phyloP scores from a whole-genome alignment of 2,329 filamentous ascomycete species.

The Diaporthe aspalathi region DNA sequence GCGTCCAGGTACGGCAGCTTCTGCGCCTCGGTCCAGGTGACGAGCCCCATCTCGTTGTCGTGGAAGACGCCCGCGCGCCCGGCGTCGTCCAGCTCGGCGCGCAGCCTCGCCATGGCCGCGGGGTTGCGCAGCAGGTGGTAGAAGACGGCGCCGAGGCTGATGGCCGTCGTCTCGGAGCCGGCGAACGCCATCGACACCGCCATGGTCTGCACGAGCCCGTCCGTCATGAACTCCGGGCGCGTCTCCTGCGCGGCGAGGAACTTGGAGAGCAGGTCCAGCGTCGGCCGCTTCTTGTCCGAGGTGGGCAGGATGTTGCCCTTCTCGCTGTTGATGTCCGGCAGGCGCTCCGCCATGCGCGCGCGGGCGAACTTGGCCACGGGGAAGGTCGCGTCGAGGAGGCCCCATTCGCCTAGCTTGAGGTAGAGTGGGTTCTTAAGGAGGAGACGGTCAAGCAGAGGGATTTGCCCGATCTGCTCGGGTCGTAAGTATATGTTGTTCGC shows the following conservation, averaged over 20 bases:
- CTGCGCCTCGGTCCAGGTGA: constrained; percentile 76
- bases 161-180: constrained; percentile 46
- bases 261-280: constrained; percentile 75
- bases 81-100: constrained; percentile 50
- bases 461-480: constrained; percentile 72
- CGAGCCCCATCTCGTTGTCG: constrained; percentile 62
- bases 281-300: constrained; percentile 52
- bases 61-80: constrained; percentile 29
- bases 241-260: constrained; percentile 76
- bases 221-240: constrained; percentile 78
- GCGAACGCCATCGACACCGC: constrained; percentile 63
- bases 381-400: constrained; percentile 75
- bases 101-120: constrained; percentile 40
- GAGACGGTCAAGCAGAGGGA: constrained; percentile 74
- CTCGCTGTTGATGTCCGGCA: constrained; percentile 55
- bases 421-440: constrained; percentile 81
- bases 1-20: constrained; percentile 81
- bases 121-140: constrained; percentile 44
- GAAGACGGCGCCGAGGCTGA: constrained; percentile 45
- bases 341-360: constrained; percentile 73
- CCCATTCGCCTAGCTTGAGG: constrained; percentile 74
- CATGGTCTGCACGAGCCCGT: constrained; percentile 76
- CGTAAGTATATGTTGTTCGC: background rate
- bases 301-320: constrained; percentile 54
- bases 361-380: constrained; percentile 79